Evolutionary conservation across 495 filamentous ascomycete genomes (phyloP), one percentile per base, ranked within the genome.

Genomic region (Viridothelium virens): DNA sequence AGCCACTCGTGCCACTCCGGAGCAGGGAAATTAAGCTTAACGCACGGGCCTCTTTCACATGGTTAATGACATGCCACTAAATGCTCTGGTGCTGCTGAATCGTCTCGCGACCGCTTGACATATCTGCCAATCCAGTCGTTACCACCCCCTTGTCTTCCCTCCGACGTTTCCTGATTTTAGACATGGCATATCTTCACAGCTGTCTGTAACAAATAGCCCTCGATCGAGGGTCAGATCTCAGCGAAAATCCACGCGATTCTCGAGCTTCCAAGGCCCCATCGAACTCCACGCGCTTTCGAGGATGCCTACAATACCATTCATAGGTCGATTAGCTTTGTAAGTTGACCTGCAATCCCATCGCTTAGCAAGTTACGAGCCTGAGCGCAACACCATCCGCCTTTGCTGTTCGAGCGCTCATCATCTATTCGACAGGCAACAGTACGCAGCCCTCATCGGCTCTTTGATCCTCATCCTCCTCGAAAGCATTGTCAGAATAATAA

Each of bases 391-490:
- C n/a, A 3, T 31, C 14, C 18, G 3, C 16, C 31, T 4, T 10
- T 59, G 14, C 62, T 44, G 16, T 59, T 2, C 47, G 11, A 16
- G 53, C 33, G 50, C 3, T 16, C 18, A 25, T n/a, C 25, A n/a
- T 14, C 7, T 38, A 33, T 50, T 67, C 71, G 92, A 98, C 31
- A 59, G 53, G 31, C 53, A 59, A 36, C 53, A 59, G 77, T 97
- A 97, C 80, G 75, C 91, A 67, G 90, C 91, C 47, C 85, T 98
- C 50, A 77, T 91, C 48, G 86, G 85, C 50, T 96, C 92, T 16
- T 86, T 98, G 69, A 70, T 91, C 41, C 82, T 97, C 44, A 85
- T 97, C 50, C 80, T 86, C 56, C 79, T 96, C 47, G 94, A 97
- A 76, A 85, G 83, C 37, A 71, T 95, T 63, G 87, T 96, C 68